Base-by-base conservation (phyloP, 148 eudicot genomes). In the Camellia granthamiana region DNA sequence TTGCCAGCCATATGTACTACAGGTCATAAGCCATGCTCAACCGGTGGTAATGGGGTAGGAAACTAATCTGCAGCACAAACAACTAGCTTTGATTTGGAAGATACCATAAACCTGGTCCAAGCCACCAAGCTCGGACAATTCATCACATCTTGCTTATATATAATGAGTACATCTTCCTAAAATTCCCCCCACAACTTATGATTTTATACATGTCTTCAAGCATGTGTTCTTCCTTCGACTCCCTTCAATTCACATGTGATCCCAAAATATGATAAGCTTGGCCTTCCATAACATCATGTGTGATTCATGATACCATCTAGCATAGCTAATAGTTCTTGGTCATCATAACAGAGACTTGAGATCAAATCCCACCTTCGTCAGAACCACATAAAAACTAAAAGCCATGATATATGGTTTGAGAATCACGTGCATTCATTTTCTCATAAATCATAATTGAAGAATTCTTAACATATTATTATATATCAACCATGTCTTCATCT, bases 391-490 rank as follows among this genome's bases (percentile, higher is more conserved):
- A 71, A 47, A 61, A 61, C 43, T 77, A 67, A 66, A 77, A 43
- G 14, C 55, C 4, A 41, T 58, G 15, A 51, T 30, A 2, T 52
- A 16, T 41, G 21, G 23, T 44, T 8, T 41, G 54, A 51, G 18
- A 80, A 51, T n/a, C 55, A 75, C 59, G 23, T 77, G 43, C 16
- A 70, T 70, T 14, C 49, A 72, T n/a, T 15, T 47, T 21, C 21
- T 49, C 61, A 19, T 23, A 23, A 23, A 23, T 23, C 30, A 23
- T 8, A 72, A 12, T 55, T 15, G 7, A 30, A 52, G 18, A 58
- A 4, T 47, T 14, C 1, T 16, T 46, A 59, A 42, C 21, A 11
- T 23, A 23, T 23, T 67, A 47, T n/a, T 51, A 76, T 9, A 23
- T 23, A 23, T 23, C 30, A 23, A 23, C 30, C 38, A 60, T 10